Evolutionary conservation across 306 rosid species (phyloP).

Genomic region (Canavalia gladiata): DNA sequence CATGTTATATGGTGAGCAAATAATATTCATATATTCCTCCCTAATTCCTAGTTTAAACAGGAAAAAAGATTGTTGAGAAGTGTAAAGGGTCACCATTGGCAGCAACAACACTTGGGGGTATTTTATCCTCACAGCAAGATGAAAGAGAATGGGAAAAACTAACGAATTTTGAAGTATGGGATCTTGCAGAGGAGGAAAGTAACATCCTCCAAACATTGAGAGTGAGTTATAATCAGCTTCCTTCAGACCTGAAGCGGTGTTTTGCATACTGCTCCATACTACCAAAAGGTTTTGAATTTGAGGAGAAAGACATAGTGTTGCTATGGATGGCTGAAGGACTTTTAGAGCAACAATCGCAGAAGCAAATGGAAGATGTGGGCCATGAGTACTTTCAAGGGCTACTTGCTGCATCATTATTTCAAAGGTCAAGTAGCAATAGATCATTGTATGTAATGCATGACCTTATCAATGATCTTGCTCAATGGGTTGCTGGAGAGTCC

Average conservation of each 20-base stretch:
- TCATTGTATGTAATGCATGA: conserved; percentile 27
- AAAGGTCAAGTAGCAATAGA: conserved; percentile 26
- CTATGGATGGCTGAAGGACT: conserved; percentile 59
- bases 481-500: conserved; percentile 3
- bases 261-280: conserved; percentile 34
- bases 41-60: background rate
- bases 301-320: conserved; percentile 21
- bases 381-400: conserved; percentile 38
- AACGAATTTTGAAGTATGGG: conserved; percentile 13
- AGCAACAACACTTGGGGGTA: conserved; percentile 22
- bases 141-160: conserved; percentile 26
- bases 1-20: background rate
- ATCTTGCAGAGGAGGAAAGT: conserved; percentile 13
- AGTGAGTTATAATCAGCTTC: conserved; percentile 24
- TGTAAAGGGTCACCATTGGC: conserved; percentile 49
- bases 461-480: conserved; percentile 14
- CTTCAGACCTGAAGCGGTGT: conserved; percentile 6
- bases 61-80: conserved; percentile 41
- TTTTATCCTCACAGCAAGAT: conserved; percentile 19
- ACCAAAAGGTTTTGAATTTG: conserved; percentile 34
- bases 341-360: conserved; percentile 10
- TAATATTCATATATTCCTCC: background rate
- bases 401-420: conserved; percentile 31
- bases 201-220: conserved; percentile 21
- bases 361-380: conserved; percentile 44